A percentile compares a stretch with the other conserved stretches of the same genome.
phyloP scores from a whole-genome alignment of 257 asterid species.

The Handroanthus guayacan region DNA sequence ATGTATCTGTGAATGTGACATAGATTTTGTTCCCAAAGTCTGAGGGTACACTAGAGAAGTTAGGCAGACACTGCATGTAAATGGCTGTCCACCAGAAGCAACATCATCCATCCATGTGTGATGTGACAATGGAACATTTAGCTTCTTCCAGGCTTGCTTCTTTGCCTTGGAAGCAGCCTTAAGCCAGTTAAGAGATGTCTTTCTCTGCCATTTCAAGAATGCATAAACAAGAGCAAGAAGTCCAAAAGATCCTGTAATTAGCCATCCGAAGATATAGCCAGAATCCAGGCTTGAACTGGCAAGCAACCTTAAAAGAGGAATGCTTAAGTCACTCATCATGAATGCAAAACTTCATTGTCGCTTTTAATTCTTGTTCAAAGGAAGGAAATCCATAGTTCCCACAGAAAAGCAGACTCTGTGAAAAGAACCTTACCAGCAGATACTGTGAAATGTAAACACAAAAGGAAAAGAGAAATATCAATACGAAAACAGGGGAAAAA shows the following conservation, averaged over 20 bases:
- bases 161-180: slow-evolving; percentile 91
- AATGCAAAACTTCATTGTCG: slow-evolving; percentile 41
- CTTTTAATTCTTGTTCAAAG: slow-evolving; percentile 37
- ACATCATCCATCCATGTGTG: slow-evolving; percentile 80
- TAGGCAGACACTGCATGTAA: slow-evolving; percentile 84
- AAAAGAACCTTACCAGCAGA: slow-evolving; percentile 36
- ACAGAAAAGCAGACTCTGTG: slow-evolving; percentile 28
- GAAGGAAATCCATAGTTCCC: slow-evolving; percentile 33
- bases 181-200: slow-evolving; percentile 79
- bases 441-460: slow-evolving; percentile 13
- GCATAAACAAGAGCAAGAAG: slow-evolving; percentile 67
- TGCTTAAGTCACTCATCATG: slow-evolving; percentile 63
- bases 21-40: slow-evolving; percentile 57
- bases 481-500: background rate
- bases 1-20: slow-evolving; percentile 56
- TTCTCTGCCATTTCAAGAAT: slow-evolving; percentile 76
- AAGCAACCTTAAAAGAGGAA: slow-evolving; percentile 61
- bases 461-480: slow-evolving; percentile 10
- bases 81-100: slow-evolving; percentile 63
- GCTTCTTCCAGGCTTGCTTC: slow-evolving; percentile 78
- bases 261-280: slow-evolving; percentile 65
- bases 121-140: slow-evolving; percentile 74
- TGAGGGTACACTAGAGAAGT: slow-evolving; percentile 66
- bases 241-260: slow-evolving; percentile 72
- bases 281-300: slow-evolving; percentile 56